Base-by-base conservation (phyloP, 2,329 filamentous ascomycete genomes). In the Tympanopsis confertula region DNA sequence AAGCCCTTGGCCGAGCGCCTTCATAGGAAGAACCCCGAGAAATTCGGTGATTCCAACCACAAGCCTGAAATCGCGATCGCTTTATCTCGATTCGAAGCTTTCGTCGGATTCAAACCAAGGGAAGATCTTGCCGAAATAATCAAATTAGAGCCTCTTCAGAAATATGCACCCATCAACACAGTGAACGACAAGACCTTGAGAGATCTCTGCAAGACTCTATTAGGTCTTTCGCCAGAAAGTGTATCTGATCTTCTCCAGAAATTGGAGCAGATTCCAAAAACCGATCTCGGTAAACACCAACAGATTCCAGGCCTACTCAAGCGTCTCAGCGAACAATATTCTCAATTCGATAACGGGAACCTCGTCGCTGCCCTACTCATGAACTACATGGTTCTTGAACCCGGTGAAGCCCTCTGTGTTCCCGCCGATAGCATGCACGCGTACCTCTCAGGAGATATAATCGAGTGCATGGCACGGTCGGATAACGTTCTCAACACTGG, bases 61-160 rank as follows among this genome's bases (percentile, higher is more conserved):
- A 87, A 87, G 58, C 82, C 83, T 1, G 82, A 88, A 51, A 87
- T 88, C 38, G 82, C 82, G 1, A 62, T 88, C 1, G 82, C 82
- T 0, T 58, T 87, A 1, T 67, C 70, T 10, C 70, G 74, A 17
- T 87, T 88, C 47, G 82, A 87, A 53, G 75, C 82, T 0, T 87
- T 88, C 47, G 78, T 76, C 10, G 82, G 82, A 4, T 87, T 78
- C 62, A 86, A 85, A 50, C 74, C 79, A 0, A 59, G 82, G 0
- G 50, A 56, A 5, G 63, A 77, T 2, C 77, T 87, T 40, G 57
- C 74, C 20, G 51, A 62, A 0, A 57, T 86, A 1, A 68, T 86
- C 49, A 57, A 68, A 29, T 57, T 82, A 19, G 58, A 70, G 19
- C 62, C 68, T 3, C 58, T 82, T 1, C 58, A 68, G 35, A 54